Base-by-base conservation (phyloP, 1,284 basidiomycete genomes). In the Ceratobasidium sp. region DNA sequence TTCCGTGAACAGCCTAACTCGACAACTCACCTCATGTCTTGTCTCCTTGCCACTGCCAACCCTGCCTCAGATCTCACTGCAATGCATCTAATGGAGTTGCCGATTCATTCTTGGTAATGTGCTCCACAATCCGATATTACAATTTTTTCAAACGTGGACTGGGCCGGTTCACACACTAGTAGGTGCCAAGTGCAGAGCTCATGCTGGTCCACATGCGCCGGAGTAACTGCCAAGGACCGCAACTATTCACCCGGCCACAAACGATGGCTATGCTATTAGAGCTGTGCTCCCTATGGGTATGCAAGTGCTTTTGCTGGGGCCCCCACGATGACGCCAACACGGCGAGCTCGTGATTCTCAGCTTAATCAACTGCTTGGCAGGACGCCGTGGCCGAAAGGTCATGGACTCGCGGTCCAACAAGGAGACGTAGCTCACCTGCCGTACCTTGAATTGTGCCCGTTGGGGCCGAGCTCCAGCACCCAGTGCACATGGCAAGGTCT, bases 71-170 rank as follows among this genome's bases (percentile, higher is more conserved):
- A 37, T n/a, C 54, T 56, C 54, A 31, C 2, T 56, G 3, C 5
- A 24, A 56, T 31, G 27, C 19, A 31, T 56, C n/a, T 19, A 49
- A 22, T 49, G 29, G 54, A 14, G 14, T 77, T 49, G 24, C 76
- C 8, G 34, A 34, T 34, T 34, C 34, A 34, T 3, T 34, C 34
- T 34, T 54, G 16, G 34, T 34, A 34, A 34, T 34, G 4, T 34
- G 34, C 8, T 34, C 8, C 34, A 34, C 4, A 13, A 24, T 13
- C 11, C 29, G 54, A 54, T 13, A 29, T 34, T 34, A 34, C 34
- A 8, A 34, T 34, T 34, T 34, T 34, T 34, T 34, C 8, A 2
- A 34, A 34, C 2, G 4, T 34, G 34, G 34, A 34, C 13, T 34
- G 24, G 39, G 19, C 24, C 22, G 29, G 29, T 22, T 41, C 8